These are phyloP conservation scores for Penicillium riverlandense DNA, from an alignment of 495 filamentous ascomycete species.

Conservation along the genomic window DNA sequence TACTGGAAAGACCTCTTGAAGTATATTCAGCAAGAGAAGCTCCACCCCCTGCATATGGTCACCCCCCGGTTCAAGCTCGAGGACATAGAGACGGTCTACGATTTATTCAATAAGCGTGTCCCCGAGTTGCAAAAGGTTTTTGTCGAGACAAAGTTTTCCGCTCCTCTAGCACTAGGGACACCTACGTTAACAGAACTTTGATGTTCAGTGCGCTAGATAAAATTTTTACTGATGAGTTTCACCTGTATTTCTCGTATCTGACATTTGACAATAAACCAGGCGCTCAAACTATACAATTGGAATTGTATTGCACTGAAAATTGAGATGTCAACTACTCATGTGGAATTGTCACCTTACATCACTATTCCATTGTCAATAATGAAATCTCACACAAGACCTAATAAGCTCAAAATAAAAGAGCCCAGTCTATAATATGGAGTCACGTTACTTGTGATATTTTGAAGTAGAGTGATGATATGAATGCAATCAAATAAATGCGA, in stretches of 20 bases:
- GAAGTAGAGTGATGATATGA: too few relatives aligned
- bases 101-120: conserved; percentile 58
- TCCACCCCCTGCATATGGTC: conserved; percentile 75
- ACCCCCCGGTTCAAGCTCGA: conserved; percentile 67
- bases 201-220: background rate
- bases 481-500: background rate
- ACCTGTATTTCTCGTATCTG: background rate
- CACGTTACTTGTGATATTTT: too few relatives aligned
- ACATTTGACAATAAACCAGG: background rate
- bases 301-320: background rate
- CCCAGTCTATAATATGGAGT: too few relatives aligned
- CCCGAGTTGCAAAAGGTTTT: conserved; percentile 63
- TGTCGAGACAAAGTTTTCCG: conserved; percentile 55
- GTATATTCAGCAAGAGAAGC: conserved; percentile 60
- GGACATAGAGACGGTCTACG: conserved; percentile 63
- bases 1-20: conserved; percentile 72
- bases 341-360: background rate
- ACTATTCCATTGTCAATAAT: background rate
- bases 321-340: background rate
- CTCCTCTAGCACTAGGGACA: conserved; percentile 41
- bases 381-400: too few relatives aligned
- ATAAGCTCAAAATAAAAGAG: too few relatives aligned
- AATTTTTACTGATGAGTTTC: background rate
- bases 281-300: background rate
- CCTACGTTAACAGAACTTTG: conserved; percentile 38